A percentile compares a stretch with the other conserved stretches of the same genome.
Evolutionary conservation across 192 early-diverging fungal species (phyloP).

Genomic region (Coemansia sp.): DNA sequence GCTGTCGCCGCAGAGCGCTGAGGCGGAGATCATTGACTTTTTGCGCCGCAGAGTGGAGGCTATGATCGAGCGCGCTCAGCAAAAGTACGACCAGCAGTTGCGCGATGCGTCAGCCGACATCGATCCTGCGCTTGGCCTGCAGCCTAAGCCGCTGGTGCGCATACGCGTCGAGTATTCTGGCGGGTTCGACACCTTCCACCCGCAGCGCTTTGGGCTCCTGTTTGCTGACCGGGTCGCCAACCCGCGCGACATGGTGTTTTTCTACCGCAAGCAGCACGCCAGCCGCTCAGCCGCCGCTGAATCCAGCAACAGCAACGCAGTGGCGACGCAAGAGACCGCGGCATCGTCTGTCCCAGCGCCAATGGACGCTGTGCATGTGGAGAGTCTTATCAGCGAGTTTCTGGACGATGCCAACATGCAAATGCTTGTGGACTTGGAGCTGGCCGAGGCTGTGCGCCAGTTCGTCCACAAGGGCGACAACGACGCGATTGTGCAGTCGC

Average conservation of each 20-base stretch:
- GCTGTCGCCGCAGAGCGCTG: slow-evolving; percentile 58
- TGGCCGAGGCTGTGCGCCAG: slow-evolving; percentile 71
- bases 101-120: slow-evolving; percentile 13
- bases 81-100: slow-evolving; percentile 60
- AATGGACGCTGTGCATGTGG: slow-evolving; percentile 69
- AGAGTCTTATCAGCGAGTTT: slow-evolving; percentile 77
- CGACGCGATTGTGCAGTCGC: slow-evolving; percentile 77
- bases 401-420: slow-evolving; percentile 69
- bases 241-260: slow-evolving; percentile 83
- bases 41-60: slow-evolving; percentile 57
- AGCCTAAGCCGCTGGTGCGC: slow-evolving; percentile 75
- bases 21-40: slow-evolving; percentile 59
- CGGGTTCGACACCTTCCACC: slow-evolving; percentile 82
- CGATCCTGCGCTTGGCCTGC: slow-evolving; percentile 44
- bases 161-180: slow-evolving; percentile 89
- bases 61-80: slow-evolving; percentile 68
- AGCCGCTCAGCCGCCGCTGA: not conserved
- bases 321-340: slow-evolving; percentile 6
- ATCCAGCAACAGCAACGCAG: not conserved
- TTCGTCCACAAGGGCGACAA: slow-evolving; percentile 89
- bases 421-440: slow-evolving; percentile 74
- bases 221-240: slow-evolving; percentile 87
- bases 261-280: slow-evolving; percentile 62
- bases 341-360: slow-evolving; percentile 59
- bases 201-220: slow-evolving; percentile 79